phyloP scores from a whole-genome alignment of 2,329 filamentous ascomycete genomes.

The Ophioceras dolichostomum region DNA sequence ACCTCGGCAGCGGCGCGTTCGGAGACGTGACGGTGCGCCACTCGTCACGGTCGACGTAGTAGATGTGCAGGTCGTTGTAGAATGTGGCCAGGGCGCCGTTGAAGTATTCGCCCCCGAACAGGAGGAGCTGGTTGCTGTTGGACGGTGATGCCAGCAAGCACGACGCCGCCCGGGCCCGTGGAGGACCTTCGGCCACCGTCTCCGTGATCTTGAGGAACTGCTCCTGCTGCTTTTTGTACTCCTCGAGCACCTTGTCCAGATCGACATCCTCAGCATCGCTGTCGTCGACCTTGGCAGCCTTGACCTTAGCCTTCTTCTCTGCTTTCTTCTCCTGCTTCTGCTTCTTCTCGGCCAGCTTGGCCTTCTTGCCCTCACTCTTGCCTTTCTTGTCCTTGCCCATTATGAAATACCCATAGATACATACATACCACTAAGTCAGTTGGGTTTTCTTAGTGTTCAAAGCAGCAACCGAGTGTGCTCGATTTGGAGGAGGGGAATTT shows the following conservation, averaged over 20 bases:
- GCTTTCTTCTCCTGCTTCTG: constrained; percentile 80
- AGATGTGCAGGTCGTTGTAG: constrained; percentile 55
- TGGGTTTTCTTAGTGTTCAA: no score
- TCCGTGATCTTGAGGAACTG: constrained; percentile 92
- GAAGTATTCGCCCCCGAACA: constrained; percentile 94
- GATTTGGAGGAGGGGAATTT: no score
- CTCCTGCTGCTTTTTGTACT: constrained; percentile 87
- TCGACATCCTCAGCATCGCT: constrained; percentile 89
- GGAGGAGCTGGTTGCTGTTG: constrained; percentile 75
- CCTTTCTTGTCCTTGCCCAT: constrained; percentile 34
- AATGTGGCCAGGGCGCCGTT: constrained; percentile 76
- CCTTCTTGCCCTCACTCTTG: constrained; percentile 29
- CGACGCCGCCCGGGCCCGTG: constrained; percentile 65
- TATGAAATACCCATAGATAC: no score
- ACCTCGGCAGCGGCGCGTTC: constrained; percentile 81
- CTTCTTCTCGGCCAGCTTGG: constrained; percentile 48
- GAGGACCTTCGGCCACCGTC: constrained; percentile 55
- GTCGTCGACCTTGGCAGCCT: constrained; percentile 57
- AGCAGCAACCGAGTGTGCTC: no score
- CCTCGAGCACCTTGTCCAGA: constrained; percentile 82
- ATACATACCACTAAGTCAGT: no score
- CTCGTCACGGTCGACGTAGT: constrained; percentile 72
- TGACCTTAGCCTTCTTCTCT: constrained; percentile 70
- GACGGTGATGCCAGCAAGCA: constrained; percentile 76
- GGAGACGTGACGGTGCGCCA: constrained; percentile 87